Evolutionary conservation across 176 grass and related monocot species (phyloP), one percentile per base, ranked within the genome.

Genomic region (Dendrocalamus sinicus): DNA sequence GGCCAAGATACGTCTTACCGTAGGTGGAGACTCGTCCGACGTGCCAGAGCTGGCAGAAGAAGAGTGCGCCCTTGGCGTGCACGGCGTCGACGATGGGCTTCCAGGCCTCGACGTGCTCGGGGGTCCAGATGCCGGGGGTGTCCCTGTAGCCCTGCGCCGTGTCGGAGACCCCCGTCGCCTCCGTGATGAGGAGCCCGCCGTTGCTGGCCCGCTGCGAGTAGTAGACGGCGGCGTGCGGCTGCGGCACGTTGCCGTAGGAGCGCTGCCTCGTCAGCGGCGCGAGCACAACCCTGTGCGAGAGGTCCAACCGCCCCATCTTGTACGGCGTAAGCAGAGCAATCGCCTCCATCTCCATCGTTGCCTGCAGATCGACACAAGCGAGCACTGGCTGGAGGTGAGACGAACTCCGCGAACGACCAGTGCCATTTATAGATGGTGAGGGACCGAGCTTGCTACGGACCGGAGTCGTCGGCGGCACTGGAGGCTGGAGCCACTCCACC

Each of bases 31-130:
- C 72, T 30, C 90, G 88, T 15, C 90, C 86, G 4, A 47, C 72
- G 66, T 92, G 82, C 90, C 83, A 89, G 26, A 92, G 24, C 47
- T 92, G 90, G 78, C 90, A 89, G 70, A 92, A 92, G 86, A 92
- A 89, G 9, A 84, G 8, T 12, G 76, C 86, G 3, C 86, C 90
- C 46, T 92, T 86, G 2, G 63, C 24, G 54, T 89, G 90, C 57
- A 92, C 90, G 5, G 86, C 83, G 26, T 79, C 47, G 0, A 92
- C 86, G 45, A 92, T 75, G 4, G 90, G 78, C 67, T 79, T 86
- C 86, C 90, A 92, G 0, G 72, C 86, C 73, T 86, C 86, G 24
- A 92, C 87, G 7, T 92, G 90, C 79, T 79, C 83, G 44, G 73
- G 55, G 2, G 67, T 92, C 90, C 90, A 92, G 2, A 92, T 67